These are phyloP conservation scores for Ganoderma resinaceum DNA, from an alignment of 1,284 basidiomycete species.

Conservation along the genomic window DNA sequence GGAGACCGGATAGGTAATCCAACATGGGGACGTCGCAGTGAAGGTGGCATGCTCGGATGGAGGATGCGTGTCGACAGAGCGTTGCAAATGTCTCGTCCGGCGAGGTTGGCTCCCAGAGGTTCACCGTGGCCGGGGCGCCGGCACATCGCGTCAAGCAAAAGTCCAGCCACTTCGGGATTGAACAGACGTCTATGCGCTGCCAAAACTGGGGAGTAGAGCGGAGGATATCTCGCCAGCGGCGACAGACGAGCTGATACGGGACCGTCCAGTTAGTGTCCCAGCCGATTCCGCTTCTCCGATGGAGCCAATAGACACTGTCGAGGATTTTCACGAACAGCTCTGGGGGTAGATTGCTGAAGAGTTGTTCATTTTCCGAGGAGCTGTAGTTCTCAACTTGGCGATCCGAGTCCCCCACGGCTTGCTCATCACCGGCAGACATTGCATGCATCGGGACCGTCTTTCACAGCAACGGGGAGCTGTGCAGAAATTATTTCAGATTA, in stretches of 20 bases:
- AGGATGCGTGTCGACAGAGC: neutral
- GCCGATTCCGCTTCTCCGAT: neutral
- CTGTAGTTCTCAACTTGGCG: neutral
- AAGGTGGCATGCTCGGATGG: neutral
- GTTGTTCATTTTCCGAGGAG: neutral
- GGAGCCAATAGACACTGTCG: neutral
- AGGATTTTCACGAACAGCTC: neutral
- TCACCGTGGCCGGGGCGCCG: neutral
- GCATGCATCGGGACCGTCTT: neutral
- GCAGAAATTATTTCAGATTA: too few species aligned
- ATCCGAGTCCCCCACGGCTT: neutral
- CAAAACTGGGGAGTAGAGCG: neutral
- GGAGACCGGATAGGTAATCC: neutral
- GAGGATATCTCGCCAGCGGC: neutral
- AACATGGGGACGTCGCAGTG: neutral
- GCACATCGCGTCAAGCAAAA: neutral
- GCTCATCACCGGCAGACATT: neutral
- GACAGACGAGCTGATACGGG: conserved; percentile 1
- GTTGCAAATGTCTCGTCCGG: neutral
- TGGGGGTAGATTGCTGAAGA: neutral
- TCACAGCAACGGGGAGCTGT: too few species aligned
- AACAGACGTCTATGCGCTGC: neutral
- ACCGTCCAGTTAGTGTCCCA: neutral
- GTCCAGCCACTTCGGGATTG: neutral
- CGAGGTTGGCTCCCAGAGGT: neutral